Evolutionary conservation across 2,329 filamentous ascomycete genomes (phyloP).

Genomic region (Clarireedia paspali): DNA sequence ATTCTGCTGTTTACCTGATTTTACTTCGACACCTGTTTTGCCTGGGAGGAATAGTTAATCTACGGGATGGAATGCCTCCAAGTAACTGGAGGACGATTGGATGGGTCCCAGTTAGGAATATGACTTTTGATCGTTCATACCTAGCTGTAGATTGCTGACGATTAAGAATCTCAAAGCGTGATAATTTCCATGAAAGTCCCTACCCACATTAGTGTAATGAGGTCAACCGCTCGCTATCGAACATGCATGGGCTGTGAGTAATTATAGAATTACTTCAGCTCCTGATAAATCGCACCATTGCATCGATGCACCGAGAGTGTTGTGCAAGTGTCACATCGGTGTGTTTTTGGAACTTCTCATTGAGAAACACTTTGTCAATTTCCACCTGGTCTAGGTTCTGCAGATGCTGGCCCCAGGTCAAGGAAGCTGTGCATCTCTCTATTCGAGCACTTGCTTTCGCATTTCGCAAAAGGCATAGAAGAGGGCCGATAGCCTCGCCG

Average conservation of each 20-base stretch:
- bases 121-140: background rate
- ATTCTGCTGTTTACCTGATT: background rate
- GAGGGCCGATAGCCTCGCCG: too few species aligned
- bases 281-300: too few species aligned
- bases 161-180: background rate
- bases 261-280: too few species aligned
- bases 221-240: background rate
- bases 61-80: background rate
- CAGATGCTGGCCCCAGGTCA: too few species aligned
- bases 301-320: too few species aligned
- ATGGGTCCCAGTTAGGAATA: background rate
- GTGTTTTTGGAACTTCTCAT: too few species aligned
- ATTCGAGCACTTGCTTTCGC: too few species aligned
- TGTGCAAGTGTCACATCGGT: too few species aligned
- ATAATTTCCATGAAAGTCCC: background rate
- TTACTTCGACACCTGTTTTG: background rate
- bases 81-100: background rate
- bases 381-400: too few species aligned
- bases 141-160: background rate
- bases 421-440: too few species aligned
- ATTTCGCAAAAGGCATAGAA: too few species aligned
- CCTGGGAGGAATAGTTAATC: background rate
- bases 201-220: background rate
- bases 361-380: too few species aligned
- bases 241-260: background rate